Conservation (phyloP, 2,329 filamentous ascomycete genomes). For the Colletotrichum paranaense region DNA sequence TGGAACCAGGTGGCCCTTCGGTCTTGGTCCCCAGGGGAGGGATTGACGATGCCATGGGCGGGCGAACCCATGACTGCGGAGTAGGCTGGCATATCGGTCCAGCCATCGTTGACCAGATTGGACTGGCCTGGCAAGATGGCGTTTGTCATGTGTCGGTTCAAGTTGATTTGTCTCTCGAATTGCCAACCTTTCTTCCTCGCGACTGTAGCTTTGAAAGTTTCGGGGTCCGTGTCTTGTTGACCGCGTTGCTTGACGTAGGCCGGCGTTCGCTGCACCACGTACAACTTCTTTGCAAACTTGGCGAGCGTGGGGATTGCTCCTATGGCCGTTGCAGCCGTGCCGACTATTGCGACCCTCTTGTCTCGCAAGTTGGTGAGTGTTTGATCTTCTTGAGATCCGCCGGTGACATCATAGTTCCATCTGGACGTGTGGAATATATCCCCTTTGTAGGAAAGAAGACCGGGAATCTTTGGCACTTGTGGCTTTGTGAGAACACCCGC, state of each 20-base stretch:
- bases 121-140: conserved; percentile 23
- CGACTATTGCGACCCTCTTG: conserved; percentile 59
- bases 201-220: conserved; percentile 49
- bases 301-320: conserved; percentile 51
- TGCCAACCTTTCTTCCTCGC: conserved; percentile 60
- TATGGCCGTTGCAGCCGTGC: conserved; percentile 61
- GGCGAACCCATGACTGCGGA: conserved; percentile 47
- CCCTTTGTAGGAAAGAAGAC: conserved; percentile 52
- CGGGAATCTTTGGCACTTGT: conserved; percentile 54
- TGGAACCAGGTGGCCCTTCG: conserved; percentile 39
- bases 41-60: conserved; percentile 27
- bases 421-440: conserved; percentile 56
- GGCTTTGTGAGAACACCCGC: conserved; percentile 37
- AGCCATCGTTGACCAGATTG: conserved; percentile 62
- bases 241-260: conserved; percentile 50
- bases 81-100: conserved; percentile 54
- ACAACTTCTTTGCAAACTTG: conserved; percentile 60
- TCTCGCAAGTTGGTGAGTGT: conserved; percentile 56
- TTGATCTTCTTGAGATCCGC: conserved; percentile 52
- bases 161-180: conserved; percentile 53
- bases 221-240: conserved; percentile 52
- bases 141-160: conserved; percentile 53
- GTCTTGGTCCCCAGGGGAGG: conserved; percentile 46
- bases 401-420: conserved; percentile 57
- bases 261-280: conserved; percentile 67